phyloP scores from a whole-genome alignment of 1,284 basidiomycete species.

The Rhodotorula glutinis region DNA sequence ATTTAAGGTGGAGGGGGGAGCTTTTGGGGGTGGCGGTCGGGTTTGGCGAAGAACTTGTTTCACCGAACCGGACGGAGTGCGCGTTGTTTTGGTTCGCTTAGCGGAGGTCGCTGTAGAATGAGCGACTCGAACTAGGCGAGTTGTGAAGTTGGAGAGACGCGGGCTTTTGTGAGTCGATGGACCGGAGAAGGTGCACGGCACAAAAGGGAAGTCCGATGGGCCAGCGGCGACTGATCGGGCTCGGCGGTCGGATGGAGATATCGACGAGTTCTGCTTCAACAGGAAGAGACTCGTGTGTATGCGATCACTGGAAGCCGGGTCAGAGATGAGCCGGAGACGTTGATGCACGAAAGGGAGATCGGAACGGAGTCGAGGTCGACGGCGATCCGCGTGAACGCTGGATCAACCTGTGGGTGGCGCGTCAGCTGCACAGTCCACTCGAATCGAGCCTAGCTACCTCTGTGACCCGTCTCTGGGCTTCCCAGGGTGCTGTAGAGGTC shows the following conservation, averaged over 20 bases:
- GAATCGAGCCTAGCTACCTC: background rate
- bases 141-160: no score
- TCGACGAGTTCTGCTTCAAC: no score
- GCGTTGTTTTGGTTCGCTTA: no score
- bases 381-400: background rate
- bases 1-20: constrained; percentile 9
- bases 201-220: background rate
- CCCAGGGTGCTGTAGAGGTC: background rate
- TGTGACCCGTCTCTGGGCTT: background rate
- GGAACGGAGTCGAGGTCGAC: constrained; percentile 1
- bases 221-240: background rate
- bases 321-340: no score
- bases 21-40: background rate
- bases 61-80: background rate
- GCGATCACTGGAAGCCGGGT: no score
- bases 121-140: no score
- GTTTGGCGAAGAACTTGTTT: background rate
- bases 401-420: constrained; percentile 1
- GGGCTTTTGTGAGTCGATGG: background rate
- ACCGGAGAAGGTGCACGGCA: background rate
- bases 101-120: no score
- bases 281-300: no score
- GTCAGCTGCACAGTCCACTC: background rate
- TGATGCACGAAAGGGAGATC: no score
- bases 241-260: no score